These are phyloP conservation scores for Plasmodium reichenowi DNA, from an alignment of 169 alveolate species.

Conservation along the genomic window DNA sequence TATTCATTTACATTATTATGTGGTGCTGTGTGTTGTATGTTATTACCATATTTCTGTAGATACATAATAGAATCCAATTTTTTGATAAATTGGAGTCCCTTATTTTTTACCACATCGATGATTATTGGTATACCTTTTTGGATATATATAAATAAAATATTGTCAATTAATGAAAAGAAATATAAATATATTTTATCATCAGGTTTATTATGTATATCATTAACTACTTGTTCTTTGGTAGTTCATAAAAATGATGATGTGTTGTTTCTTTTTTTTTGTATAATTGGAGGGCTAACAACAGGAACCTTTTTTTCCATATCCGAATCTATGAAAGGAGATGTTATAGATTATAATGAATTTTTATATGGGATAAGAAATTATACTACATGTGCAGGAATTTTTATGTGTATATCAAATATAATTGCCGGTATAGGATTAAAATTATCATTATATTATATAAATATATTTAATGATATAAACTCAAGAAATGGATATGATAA, in stretches of 20 bases:
- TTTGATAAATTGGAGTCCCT: slow-evolving; percentile 3
- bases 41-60: slow-evolving; percentile 5
- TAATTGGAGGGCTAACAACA: not conserved
- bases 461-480: not conserved
- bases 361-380: slow-evolving; percentile 1
- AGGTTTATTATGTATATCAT: slow-evolving; percentile 5
- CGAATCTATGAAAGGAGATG: slow-evolving; percentile 1
- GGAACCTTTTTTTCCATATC: not conserved
- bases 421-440: slow-evolving; percentile 5
- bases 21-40: not conserved
- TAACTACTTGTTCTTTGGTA: slow-evolving; percentile 7
- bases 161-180: not conserved
- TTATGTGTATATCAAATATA: not conserved
- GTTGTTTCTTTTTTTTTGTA: slow-evolving; percentile 2
- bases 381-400: not conserved
- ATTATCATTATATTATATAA: slow-evolving; percentile 5
- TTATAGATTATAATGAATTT: slow-evolving; percentile 2
- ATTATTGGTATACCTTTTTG: slow-evolving; percentile 1
- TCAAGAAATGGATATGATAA: not conserved
- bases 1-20: slow-evolving; percentile 2
- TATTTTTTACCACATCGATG: not conserved
- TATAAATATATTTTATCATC: not conserved
- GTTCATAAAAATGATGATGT: not conserved
- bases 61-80: not conserved
- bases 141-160: not conserved